Conservation (phyloP, 768 basidiomycete species). For the Candolleomyces efflorescens region DNA sequence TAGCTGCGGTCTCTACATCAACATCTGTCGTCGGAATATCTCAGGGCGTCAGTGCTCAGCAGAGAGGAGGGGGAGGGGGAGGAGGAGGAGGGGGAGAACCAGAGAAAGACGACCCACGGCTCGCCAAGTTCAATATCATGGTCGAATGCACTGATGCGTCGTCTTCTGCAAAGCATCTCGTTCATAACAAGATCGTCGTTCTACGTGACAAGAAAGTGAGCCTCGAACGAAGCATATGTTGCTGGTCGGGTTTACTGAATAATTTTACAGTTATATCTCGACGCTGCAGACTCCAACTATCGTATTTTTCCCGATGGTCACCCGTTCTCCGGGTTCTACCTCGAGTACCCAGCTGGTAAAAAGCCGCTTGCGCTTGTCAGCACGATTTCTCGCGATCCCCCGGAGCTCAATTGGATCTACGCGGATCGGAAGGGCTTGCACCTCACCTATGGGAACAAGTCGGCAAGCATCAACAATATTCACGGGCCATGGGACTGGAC, state of each 20-base stretch:
- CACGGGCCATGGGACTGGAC: conserved; percentile 29
- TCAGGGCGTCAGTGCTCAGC: conserved; percentile 20
- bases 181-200: conserved; percentile 22
- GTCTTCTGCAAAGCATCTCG: conserved; percentile 9
- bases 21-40: conserved; percentile 25
- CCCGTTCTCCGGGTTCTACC: conserved; percentile 27
- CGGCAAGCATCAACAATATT: conserved; percentile 20
- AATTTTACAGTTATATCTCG: conserved; percentile 21
- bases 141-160: conserved; percentile 12
- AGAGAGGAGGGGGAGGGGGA: conserved; percentile 9
- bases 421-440: conserved; percentile 19
- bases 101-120: conserved; percentile 23
- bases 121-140: conserved; percentile 24
- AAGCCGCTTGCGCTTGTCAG: conserved; percentile 25
- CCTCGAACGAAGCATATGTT: not conserved
- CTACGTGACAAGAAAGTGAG: conserved; percentile 23
- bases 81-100: conserved; percentile 11
- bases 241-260: not conserved
- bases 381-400: conserved; percentile 26
- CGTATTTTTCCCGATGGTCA: conserved; percentile 23
- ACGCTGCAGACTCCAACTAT: conserved; percentile 19
- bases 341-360: conserved; percentile 23
- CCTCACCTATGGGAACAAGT: conserved; percentile 27
- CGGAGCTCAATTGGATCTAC: conserved; percentile 31
- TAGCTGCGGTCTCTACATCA: conserved; percentile 20